Base-by-base conservation (phyloP, 1,284 basidiomycete species). In the Moesziomyces aphidis region DNA sequence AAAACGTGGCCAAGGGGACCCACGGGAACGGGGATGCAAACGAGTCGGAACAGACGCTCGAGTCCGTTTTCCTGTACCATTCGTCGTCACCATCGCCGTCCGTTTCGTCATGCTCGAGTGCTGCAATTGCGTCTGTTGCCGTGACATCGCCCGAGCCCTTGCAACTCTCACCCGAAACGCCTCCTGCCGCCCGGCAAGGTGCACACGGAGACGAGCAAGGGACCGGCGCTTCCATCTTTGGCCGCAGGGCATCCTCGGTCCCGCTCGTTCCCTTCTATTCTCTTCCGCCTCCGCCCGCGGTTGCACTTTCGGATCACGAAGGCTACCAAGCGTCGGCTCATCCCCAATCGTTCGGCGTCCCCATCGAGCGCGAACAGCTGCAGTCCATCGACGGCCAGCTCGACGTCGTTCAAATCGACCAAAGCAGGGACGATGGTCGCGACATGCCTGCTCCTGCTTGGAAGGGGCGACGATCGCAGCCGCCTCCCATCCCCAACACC, bases 401-500 rank as follows among this genome's bases (percentile, higher is more conserved):
- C 36, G 44, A 44, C 21, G 42, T 43, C 0, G 28, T 34, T 34
- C 31, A 34, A 10, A 34, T 34, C 10, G 31, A 34, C 13, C 31
- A 34, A 34, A 13, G 31, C 47, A 47, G 23, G 13, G 24, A 44
- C 10, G 52, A 62, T 3, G 26, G 53, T 4, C n/a, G 28, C 21
- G 39, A 31, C 36, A 69, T 69, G 67, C 67, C 67, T 10, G 67
- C 67, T 7, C 67, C 67, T 6, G n/a, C 50, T 9, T 69, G 61
- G 56, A 69, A 55, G n/a, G 50, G 55, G 19, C 52, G 61, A 8
- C 47, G 45, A 43, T 21, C 64, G 17, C 57, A 53, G 21, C 70
- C 69, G 21, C 51, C 64, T 28, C 70, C 70, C 2, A 67, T 73
- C 24, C 45, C 51, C n/a, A 61, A 68, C 48, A 68, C 70, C 26